A percentile compares a stretch with the other conserved stretches of the same genome.
phyloP scores from a whole-genome alignment of 345 rosid genomes.

The Rhodomyrtus tomentosa region DNA sequence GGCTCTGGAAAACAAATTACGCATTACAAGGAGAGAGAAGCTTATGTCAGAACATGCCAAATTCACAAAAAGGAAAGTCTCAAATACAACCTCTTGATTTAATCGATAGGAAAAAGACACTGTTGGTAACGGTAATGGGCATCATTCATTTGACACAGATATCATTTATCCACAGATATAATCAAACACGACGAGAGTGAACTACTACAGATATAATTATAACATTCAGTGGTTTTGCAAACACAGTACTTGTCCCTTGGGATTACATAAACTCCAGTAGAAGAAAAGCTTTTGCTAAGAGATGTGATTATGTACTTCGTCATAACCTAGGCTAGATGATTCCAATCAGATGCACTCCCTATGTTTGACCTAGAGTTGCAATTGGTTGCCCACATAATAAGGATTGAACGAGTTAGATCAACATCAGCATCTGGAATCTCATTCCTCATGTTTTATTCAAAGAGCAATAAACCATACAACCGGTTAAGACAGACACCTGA shows the following conservation, averaged over 20 bases:
- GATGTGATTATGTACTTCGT: not conserved
- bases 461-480: not conserved
- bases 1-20: not conserved
- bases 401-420: not conserved
- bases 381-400: not conserved
- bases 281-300: not conserved
- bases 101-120: not conserved
- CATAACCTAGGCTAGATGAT: not conserved
- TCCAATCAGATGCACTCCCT: not conserved
- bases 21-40: not conserved
- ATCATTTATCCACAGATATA: not conserved
- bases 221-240: not conserved
- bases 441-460: not conserved
- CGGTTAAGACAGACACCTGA: not conserved
- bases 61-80: not conserved
- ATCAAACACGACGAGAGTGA: not conserved
- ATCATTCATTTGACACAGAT: not conserved
- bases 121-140: not conserved
- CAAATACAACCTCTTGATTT: not conserved
- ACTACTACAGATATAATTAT: not conserved
- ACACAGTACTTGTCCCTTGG: not conserved
- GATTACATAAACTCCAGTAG: not conserved
- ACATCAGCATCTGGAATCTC: not conserved
- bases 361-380: not conserved
- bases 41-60: not conserved